Base-by-base conservation (phyloP, 2,329 filamentous ascomycete genomes). In the Claviceps purpurea region DNA sequence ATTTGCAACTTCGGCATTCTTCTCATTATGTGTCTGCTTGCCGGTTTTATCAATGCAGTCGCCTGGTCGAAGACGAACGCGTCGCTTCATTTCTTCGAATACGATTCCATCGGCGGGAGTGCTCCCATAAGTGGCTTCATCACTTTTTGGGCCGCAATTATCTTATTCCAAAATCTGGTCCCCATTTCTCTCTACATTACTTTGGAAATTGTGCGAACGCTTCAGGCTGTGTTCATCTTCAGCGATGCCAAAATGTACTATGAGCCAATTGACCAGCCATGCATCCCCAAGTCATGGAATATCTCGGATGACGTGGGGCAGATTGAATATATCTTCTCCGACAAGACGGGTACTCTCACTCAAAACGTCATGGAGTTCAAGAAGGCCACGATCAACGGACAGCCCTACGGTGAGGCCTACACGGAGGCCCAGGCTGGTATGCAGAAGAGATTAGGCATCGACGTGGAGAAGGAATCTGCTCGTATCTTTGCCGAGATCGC, bases 281-380 rank as follows among this genome's bases (percentile, higher is more conserved):
- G 94, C 64, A 89, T 95, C 11, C 93, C 94, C 5, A 97, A 97
- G 64, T 89, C 90, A 0, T 98, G 93, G 93, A 98, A 97, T 65
- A 97, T 98, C 49, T 97, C 91, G 1, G 93, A 98, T 64, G 94
- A 98, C 61, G 76, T 98, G 47, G 93, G 93, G 13, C 93, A 98
- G 69, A 95, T 98, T 56, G 93, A 97, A 69, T 98, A 97, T 72
- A 95, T 98, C 59, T 98, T 98, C 68, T 96, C 90, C 0, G 91
- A 97, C 73, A 97, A 97, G 74, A 97, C 91, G 0, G 91, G 91
- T 26, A 97, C 91, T 1, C 73, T 97, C 59, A 97, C 91, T 5
- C 94, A 93, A 70, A 97, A 97, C 64, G 85, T 90, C 74, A 97
- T 98, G 93, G 94, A 98, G 67, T 98, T 97, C 79, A 98, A 97